Conservation (phyloP, 2,329 filamentous ascomycete genomes). For the Scytalidium sp. region DNA sequence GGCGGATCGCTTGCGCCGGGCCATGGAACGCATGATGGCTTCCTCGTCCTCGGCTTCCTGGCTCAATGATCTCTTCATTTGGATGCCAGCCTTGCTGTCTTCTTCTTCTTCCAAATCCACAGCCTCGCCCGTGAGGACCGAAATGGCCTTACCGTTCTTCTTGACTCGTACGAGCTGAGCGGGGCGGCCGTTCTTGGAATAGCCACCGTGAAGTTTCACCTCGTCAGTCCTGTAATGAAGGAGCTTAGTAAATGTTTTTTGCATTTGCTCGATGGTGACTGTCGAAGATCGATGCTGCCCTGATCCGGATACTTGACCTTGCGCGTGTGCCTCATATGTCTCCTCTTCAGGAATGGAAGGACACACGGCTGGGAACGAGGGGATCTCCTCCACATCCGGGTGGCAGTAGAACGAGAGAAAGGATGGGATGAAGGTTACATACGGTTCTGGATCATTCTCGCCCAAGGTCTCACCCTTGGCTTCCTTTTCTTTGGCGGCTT, state of each 20-base stretch:
- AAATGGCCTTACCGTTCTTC: conserved; percentile 76
- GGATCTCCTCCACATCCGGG: neutral
- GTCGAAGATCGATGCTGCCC: conserved; percentile 18
- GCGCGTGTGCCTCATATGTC: neutral
- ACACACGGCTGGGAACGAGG: neutral
- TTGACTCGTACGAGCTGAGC: conserved; percentile 81
- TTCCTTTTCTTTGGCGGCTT: conserved; percentile 67
- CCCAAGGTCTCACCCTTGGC: conserved; percentile 50
- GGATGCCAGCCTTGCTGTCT: conserved; percentile 43
- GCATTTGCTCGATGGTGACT: conserved; percentile 17
- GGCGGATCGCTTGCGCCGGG: conserved; percentile 89
- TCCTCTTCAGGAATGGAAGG: too few species aligned
- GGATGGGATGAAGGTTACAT: conserved; percentile 31
- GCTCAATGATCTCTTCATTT: conserved; percentile 65
- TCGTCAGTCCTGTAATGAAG: conserved; percentile 57
- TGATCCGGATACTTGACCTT: neutral
- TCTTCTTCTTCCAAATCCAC: conserved; percentile 58
- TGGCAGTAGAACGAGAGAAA: neutral
- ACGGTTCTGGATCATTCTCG: conserved; percentile 58
- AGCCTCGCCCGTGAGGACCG: conserved; percentile 67
- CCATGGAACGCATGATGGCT: conserved; percentile 87
- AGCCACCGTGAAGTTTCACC: conserved; percentile 76
- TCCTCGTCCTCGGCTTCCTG: conserved; percentile 75
- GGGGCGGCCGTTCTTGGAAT: conserved; percentile 77
- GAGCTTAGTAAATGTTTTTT: conserved; percentile 18